Evolutionary conservation across 306 rosid genomes (phyloP), one percentile per base, ranked within the genome.

Genomic region (Albizia julibrissin): DNA sequence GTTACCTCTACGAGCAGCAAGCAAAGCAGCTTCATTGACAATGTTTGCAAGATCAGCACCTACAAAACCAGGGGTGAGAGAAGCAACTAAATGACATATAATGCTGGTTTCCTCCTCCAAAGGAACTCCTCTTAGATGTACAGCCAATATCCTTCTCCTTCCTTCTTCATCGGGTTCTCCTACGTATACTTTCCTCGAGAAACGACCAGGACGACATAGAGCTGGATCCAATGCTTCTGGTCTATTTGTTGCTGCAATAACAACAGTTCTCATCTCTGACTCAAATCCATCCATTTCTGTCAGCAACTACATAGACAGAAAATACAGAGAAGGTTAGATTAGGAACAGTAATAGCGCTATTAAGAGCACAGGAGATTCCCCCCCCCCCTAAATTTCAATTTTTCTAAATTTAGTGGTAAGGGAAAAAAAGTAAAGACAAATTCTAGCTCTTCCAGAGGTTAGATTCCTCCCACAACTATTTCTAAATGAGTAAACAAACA

Each of bases 271-370:
- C 84, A 85, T 92, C 87, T 88, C 96, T 4, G 98, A 91, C 85
- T 93, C 99, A 76, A 95, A 95, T 75, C 99, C 98, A 87, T 95
- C 99, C 99, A 95, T 95, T 89, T 95, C 99, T 75, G 99, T 95
- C 83, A 95, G 87, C 89, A 95, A 86, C 99, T 95, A 71, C 87
- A 84, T 44, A 68, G 15, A 76, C 42, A 70, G 34, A 82, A 74
- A 56, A 74, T 69, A 22, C 8, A 69, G 43, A 11, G 58, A 87
- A 79, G 59, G 54, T 75, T 44, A 72, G 82, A 37, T 67, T 52
- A 49, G 43, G n/a, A 50, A 21, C 31, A 49, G n/a, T 21, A 40
- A 22, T 12, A 59, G 37, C 62, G 44, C 68, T 40, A 85, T 31
- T 44, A 37, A 27, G n/a, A 26, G 47, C 54, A 11, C 9, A 76